These are phyloP conservation scores for Multifurca ochricompacta DNA, from an alignment of 768 basidiomycete genomes.

Conservation along the genomic window DNA sequence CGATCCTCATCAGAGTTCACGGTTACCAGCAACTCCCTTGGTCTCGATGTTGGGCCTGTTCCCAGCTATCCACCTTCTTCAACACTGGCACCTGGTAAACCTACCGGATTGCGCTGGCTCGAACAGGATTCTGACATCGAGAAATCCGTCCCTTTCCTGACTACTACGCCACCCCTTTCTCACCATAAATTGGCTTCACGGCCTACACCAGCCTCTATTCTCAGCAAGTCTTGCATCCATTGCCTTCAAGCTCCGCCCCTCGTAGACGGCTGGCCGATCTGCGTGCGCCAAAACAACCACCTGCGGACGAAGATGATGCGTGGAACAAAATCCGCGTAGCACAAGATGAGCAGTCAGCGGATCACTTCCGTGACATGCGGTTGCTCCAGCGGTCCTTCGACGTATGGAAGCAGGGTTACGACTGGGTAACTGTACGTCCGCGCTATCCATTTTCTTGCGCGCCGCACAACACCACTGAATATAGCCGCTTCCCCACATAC, in stretches of 20 bases:
- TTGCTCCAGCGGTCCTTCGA: constrained; percentile 67
- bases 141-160: constrained; percentile 18
- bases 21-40: constrained; percentile 25
- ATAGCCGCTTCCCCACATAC: background rate
- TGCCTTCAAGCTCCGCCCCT: background rate
- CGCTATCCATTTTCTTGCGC: constrained; percentile 7
- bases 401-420: constrained; percentile 62
- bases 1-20: constrained; percentile 11
- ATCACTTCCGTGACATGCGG: constrained; percentile 53
- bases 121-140: constrained; percentile 8
- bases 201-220: constrained; percentile 7
- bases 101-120: constrained; percentile 8
- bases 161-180: constrained; percentile 14
- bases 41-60: constrained; percentile 24
- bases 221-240: background rate
- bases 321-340: constrained; percentile 72
- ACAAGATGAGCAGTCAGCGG: constrained; percentile 64
- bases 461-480: background rate
- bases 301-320: constrained; percentile 63
- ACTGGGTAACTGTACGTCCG: constrained; percentile 64
- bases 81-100: constrained; percentile 8
- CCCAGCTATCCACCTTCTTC: constrained; percentile 2
- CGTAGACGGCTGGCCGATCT: constrained; percentile 6
- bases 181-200: constrained; percentile 5
- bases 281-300: constrained; percentile 37